Evolutionary conservation across 441 rosid genomes (phyloP), one percentile per base, ranked within the genome.

Genomic region (Jatropha multifida): DNA sequence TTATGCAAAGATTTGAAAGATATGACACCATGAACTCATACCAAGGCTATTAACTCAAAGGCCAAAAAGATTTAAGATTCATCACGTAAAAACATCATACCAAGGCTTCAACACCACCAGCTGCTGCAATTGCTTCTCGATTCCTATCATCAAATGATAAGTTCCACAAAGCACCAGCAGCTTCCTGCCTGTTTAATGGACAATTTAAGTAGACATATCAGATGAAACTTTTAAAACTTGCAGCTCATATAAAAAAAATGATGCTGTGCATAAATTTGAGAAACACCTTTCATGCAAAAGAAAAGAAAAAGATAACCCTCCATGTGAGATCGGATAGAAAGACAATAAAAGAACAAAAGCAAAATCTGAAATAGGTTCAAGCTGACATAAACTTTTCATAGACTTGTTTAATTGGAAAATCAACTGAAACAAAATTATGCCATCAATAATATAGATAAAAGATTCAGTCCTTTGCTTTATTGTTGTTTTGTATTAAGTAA

Each of bases 141-240:
- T 95, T 95, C 85, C 89, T 86, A 79, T 93, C 97, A 69, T 92
- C 98, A 55, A 95, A 93, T 41, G 99, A 95, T 72, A 95, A 83
- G 81, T 95, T 93, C 99, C 99, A 95, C 63, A 95, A 79, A 23
- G 99, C 99, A 74, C 99, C 99, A 77, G 99, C 95, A 80, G 98
- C 97, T 88, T 93, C 99, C 77, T 95, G 99, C 88, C 93, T 92
- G 88, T 85, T 81, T 61, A 74, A 79, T 40, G 42, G 73, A 52
- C 63, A 81, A 49, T 65, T 49, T 70, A 60, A 76, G 65, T 71
- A 61, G 64, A 55, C 9, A 76, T 38, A 46, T 74, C 62, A 66
- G 65, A 69, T 9, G 63, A 12, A 59, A 59, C 26, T 55, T 7
- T 55, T 55, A 5, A n/a, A 20, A n/a, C n/a, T 52, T 55, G 20